phyloP scores from a whole-genome alignment of 1,284 basidiomycete species.

The Retiboletus flavoniger region DNA sequence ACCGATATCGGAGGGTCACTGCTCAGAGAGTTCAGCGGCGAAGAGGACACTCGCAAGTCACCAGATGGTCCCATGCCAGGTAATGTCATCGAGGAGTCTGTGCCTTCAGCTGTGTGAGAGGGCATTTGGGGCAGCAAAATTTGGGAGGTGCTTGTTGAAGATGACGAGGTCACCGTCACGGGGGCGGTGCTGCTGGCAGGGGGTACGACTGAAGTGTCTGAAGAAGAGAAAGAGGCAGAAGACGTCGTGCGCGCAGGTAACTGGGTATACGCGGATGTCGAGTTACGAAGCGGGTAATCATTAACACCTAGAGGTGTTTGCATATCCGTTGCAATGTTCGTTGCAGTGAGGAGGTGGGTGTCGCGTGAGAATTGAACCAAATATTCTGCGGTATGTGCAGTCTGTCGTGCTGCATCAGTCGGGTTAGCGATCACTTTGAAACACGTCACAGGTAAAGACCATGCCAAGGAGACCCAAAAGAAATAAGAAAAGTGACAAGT shows the following conservation, averaged over 20 bases:
- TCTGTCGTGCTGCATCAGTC: slow-evolving; percentile 8
- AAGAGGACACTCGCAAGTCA: neutral
- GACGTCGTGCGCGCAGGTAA: neutral
- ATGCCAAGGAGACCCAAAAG: neutral
- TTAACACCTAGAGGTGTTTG: neutral
- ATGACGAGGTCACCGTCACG: neutral
- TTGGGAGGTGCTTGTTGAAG: neutral
- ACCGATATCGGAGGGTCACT: neutral
- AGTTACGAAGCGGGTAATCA: neutral
- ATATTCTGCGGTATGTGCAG: slow-evolving; percentile 4
- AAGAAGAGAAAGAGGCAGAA: neutral
- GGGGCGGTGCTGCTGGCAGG: neutral
- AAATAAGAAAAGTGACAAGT: neutral
- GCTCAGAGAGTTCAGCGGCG: neutral
- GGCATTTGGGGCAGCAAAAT: neutral
- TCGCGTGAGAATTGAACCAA: neutral
- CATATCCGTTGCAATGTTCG: neutral
- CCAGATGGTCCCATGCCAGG: neutral
- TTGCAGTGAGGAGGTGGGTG: neutral
- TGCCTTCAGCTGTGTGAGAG: neutral
- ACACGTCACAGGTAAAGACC: neutral
- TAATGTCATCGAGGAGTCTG: neutral
- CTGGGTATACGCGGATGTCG: neutral
- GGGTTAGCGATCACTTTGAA: slow-evolving; percentile 7
- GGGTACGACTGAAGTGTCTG: neutral